Evolutionary conservation across 2,329 filamentous ascomycete species (phyloP).

Genomic region (Chalaropsis thielavioides): DNA sequence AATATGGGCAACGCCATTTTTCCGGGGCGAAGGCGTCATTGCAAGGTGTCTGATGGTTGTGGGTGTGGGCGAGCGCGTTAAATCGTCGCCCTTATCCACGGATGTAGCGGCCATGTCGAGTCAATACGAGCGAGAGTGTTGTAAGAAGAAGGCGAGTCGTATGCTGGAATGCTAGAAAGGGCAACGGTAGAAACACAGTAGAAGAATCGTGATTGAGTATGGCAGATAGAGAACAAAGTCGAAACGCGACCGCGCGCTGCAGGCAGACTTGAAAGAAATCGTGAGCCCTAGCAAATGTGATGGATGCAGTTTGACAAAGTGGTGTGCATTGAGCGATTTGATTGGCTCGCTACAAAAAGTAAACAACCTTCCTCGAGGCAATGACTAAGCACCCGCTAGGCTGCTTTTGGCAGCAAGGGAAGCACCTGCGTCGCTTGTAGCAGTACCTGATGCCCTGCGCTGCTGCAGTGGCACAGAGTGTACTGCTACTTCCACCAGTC

Average conservation of each 20-base stretch:
- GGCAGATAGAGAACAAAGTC: not conserved
- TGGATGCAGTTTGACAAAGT: slow-evolving; percentile 6
- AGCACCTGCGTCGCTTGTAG: not conserved
- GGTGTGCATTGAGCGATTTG: slow-evolving; percentile 1
- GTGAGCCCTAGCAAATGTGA: not conserved
- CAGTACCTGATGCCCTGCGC: not conserved
- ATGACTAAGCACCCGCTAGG: not conserved
- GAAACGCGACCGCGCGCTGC: not conserved
- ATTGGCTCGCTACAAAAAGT: slow-evolving; percentile 13
- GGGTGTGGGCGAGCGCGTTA: slow-evolving; percentile 10
- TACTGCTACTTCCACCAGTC: not conserved
- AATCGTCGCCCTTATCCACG: slow-evolving; percentile 24
- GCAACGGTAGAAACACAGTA: not conserved
- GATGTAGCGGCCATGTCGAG: slow-evolving; percentile 34
- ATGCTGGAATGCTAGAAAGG: not conserved
- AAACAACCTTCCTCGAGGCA: slow-evolving; percentile 4
- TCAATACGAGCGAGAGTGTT: not conserved
- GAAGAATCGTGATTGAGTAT: not conserved
- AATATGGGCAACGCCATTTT: slow-evolving; percentile 18
- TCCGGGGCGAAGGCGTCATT: slow-evolving; percentile 24
- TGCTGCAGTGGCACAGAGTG: not conserved
- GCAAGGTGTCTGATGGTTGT: slow-evolving; percentile 30
- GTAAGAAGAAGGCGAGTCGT: not conserved
- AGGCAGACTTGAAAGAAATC: not conserved
- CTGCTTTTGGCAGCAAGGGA: not conserved